A percentile compares a stretch with the other conserved stretches of the same genome.
phyloP scores from a whole-genome alignment of 176 grass and related monocot genomes.

The Neostapfia colusana region DNA sequence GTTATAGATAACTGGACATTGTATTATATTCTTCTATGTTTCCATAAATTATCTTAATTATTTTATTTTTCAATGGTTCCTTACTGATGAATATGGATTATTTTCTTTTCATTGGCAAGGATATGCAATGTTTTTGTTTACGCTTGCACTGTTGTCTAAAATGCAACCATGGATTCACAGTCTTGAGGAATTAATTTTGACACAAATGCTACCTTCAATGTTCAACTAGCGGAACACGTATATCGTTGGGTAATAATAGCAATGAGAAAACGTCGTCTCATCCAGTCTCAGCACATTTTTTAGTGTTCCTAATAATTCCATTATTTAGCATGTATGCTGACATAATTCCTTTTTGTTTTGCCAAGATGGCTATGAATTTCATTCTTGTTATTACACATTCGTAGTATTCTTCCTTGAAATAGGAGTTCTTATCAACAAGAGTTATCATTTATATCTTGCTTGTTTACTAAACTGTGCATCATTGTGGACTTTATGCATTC shows the following conservation, averaged over 20 bases:
- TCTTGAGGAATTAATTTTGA: not conserved
- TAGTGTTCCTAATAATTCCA: conserved; percentile 2
- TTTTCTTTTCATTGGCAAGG: not conserved
- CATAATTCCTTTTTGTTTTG: conserved; percentile 2
- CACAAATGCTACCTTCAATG: conserved; percentile 15
- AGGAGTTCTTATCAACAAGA: not conserved
- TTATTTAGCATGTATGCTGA: not conserved
- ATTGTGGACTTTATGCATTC: not conserved
- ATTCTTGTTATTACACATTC: not conserved
- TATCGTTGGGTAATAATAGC: not conserved
- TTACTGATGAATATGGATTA: not conserved
- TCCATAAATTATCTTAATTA: not conserved
- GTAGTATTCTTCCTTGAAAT: not conserved
- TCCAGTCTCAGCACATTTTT: not conserved
- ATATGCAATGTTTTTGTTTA: not conserved
- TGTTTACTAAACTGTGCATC: conserved; percentile 9
- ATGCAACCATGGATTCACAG: not conserved
- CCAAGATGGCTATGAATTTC: conserved; percentile 21
- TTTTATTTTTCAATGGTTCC: not conserved
- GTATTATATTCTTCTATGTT: not conserved
- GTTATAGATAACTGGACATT: not conserved
- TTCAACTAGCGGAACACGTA: not conserved
- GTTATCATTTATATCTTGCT: not conserved
- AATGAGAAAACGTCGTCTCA: not conserved
- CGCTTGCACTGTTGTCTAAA: conserved; percentile 8